phyloP scores from a whole-genome alignment of 129 eudicot genomes.

The Chrysanthemum lavandulifolium region DNA sequence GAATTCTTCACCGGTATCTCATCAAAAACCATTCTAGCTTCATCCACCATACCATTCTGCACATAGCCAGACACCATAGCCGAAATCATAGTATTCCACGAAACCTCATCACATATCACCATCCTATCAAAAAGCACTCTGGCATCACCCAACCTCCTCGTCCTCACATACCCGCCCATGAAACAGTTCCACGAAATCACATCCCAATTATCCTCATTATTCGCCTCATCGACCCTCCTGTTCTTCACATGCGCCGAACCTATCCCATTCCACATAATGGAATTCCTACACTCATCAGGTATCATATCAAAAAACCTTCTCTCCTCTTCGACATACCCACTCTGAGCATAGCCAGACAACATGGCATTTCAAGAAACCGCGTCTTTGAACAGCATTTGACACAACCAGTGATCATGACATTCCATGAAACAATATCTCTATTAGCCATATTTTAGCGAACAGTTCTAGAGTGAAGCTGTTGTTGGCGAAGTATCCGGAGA shows the following conservation, averaged over 20 bases:
- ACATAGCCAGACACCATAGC: slow-evolving; percentile 58
- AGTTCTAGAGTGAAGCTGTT: slow-evolving; percentile 37
- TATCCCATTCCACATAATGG: too few species aligned
- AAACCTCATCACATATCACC: too few species aligned
- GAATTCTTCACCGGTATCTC: slow-evolving; percentile 12
- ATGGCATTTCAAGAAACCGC: slow-evolving; percentile 28
- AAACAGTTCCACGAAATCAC: too few species aligned
- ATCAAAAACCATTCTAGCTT: slow-evolving; percentile 15
- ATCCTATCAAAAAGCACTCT: too few species aligned
- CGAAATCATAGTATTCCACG: slow-evolving; percentile 9
- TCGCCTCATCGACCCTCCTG: slow-evolving; percentile 55
- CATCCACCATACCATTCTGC: slow-evolving; percentile 58
- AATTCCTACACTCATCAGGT: too few species aligned
- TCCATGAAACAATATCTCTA: slow-evolving; percentile 61
- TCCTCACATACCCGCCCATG: too few species aligned
- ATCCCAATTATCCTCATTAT: too few species aligned
- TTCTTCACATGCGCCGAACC: background rate
- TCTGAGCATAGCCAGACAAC: slow-evolving; percentile 59
- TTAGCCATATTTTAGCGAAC: slow-evolving; percentile 57
- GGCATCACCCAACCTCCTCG: too few species aligned
- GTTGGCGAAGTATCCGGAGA: slow-evolving; percentile 52
- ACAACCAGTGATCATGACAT: slow-evolving; percentile 55
- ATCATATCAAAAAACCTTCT: too few species aligned
- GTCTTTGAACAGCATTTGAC: slow-evolving; percentile 56
- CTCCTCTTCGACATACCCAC: too few species aligned